Base-by-base conservation (phyloP, 2,329 filamentous ascomycete species). In the Beauveria rudraprayagi region DNA sequence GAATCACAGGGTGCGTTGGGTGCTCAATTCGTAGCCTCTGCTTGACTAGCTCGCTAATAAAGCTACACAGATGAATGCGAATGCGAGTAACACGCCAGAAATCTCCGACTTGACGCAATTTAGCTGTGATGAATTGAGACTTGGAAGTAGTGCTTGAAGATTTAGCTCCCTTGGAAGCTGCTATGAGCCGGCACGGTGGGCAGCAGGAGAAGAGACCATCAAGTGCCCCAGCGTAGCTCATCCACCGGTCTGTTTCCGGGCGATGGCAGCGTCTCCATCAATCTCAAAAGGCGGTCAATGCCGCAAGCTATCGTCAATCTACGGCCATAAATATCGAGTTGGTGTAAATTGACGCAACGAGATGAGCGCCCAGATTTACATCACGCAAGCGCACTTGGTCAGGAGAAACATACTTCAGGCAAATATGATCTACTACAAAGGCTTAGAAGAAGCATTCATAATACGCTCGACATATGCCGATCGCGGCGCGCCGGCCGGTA, bases 1-100 rank as follows among this genome's bases (percentile, higher is more conserved):
- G 61, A 26, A 59, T 56, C 9, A 19, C 48, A 17, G 56, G 61
- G 19, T 62, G 46, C 2, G 56, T 62, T 34, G 55, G 56, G 24
- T 54, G 24, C 61, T 56, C 56, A 3, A 59, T 26, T n/a, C 58
- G n/a, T 17, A 46, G 26, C 24, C 50, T 24, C 24, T 51, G 30
- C 50, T 37, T 44, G n/a, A 60, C 55, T n/a, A 51, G 50, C 2
- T 28, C 30, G 2, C 3, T 22, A 26, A 55, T 22, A 26, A 55
- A 59, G 2, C 48, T 50, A 5, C 43, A 43, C 8, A 51, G 11
- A 34, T 40, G 24, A 37, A 60, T 47, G 16, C 43, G 34, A 1
- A 54, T 54, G 43, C 43, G 56, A 4, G 50, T 43, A 9, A 54
- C n/a, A 5, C 41, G 28, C 55, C 61, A 55, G 10, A 55, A 22